Evolutionary conservation across 306 rosid species (phyloP), one percentile per base, ranked within the genome.

Genomic region (Cicer arietinum): DNA sequence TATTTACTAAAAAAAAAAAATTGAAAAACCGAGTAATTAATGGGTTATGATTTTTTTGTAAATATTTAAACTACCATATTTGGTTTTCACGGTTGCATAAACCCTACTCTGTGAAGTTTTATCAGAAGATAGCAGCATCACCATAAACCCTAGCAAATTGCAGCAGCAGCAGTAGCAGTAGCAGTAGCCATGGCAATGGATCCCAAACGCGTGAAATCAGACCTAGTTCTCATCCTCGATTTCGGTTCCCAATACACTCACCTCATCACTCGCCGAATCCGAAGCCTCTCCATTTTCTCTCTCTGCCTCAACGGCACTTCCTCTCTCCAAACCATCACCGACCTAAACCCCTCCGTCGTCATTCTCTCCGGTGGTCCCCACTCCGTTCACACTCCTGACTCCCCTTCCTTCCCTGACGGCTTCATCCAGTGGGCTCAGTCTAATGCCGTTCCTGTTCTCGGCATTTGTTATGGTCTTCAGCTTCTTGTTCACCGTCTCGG

Each of bases 291-390:
- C 52, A 85, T 90, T 39, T 94, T 92, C 84, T 92, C 99, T 54
- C 96, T 91, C 85, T 91, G 97, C 76, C 79, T 94, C 51, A 86
- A 92, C 41, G 97, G 99, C 64, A 94, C 97, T 7, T 85, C 90
- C 5, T 18, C 93, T 16, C 96, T 94, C 47, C 10, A 79, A 16
- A 4, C 93, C 90, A 89, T 94, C 79, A 20, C 85, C 25, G 86
- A 80, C 10, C 96, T 82, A 75, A 86, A 86, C 7, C 99, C 99
- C 17, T 58, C 81, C 53, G 92, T 92, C 52, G 93, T 94, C 66
- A 85, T 94, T 30, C 95, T 94, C 80, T 94, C 99, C 30, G 99
- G 99, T 3, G 99, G 99, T 0, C 99, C 99, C 57, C 97, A 94
- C 86, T 94, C 97, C 7, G 99, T 94, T 42, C 99, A 94, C 81